Conservation (phyloP, 192 early-diverging fungal genomes). For the Coemansia sp. region DNA sequence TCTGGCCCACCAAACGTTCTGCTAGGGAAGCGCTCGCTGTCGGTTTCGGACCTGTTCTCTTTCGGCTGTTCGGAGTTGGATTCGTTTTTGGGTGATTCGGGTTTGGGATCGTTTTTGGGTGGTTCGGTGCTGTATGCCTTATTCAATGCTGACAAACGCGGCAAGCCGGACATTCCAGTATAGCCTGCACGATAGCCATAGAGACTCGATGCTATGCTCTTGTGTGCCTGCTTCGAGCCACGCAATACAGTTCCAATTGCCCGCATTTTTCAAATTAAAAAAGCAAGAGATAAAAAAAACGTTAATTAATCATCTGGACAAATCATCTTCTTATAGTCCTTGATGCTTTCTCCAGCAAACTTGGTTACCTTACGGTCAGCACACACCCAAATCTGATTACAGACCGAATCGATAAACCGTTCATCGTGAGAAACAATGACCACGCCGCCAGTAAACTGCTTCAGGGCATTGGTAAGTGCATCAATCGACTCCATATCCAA, state of each 20-base stretch:
- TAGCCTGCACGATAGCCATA: background rate
- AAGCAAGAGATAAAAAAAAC: slow-evolving; percentile 8
- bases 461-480: slow-evolving; percentile 82
- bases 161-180: background rate
- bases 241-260: slow-evolving; percentile 16
- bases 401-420: slow-evolving; percentile 85
- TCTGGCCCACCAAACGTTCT: slow-evolving; percentile 5
- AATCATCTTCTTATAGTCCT: slow-evolving; percentile 68
- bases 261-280: slow-evolving; percentile 22
- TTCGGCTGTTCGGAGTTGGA: slow-evolving; percentile 7
- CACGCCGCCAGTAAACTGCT: slow-evolving; percentile 88
- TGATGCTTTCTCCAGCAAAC: slow-evolving; percentile 86
- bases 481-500: slow-evolving; percentile 93
- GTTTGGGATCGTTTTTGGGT: background rate
- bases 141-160: background rate
- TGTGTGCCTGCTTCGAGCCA: background rate
- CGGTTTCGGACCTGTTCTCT: slow-evolving; percentile 3
- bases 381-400: slow-evolving; percentile 92
- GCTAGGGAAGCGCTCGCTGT: slow-evolving; percentile 2
- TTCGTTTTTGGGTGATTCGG: slow-evolving; percentile 6
- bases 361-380: slow-evolving; percentile 74
- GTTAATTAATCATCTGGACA: slow-evolving; percentile 38
- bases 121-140: slow-evolving; percentile 34
- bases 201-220: background rate
- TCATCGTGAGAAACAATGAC: slow-evolving; percentile 98